Conservation (phyloP, 805 yeast genomes). For the Tetrapisispora fleetii region DNA sequence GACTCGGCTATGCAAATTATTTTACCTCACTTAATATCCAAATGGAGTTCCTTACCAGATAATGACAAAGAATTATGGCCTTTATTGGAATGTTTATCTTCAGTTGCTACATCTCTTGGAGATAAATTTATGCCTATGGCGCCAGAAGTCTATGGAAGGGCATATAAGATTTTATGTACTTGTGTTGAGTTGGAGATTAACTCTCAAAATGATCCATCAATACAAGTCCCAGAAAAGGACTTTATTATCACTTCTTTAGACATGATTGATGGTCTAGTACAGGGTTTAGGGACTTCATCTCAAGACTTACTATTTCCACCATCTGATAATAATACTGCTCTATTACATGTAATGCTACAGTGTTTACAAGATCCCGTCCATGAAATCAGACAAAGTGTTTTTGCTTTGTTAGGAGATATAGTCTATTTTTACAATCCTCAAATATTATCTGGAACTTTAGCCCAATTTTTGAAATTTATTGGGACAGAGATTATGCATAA, state of each 20-base stretch:
- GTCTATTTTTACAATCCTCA: constrained; percentile 46
- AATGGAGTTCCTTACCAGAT: constrained; percentile 71
- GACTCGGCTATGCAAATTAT: constrained; percentile 49
- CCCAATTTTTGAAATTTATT: constrained; percentile 49
- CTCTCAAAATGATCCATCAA: constrained; percentile 53
- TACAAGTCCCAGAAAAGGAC: constrained; percentile 78
- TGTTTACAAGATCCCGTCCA: constrained; percentile 67
- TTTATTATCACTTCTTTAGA: constrained; percentile 84
- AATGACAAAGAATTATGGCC: constrained; percentile 86
- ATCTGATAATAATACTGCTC: constrained; percentile 25
- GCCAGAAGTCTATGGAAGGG: constrained; percentile 71
- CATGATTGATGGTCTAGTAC: constrained; percentile 83
- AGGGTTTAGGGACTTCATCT: constrained; percentile 65
- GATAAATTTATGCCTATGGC: constrained; percentile 84
- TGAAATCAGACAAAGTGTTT: constrained; percentile 91
- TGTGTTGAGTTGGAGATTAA: constrained; percentile 60
- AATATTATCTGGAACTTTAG: constrained; percentile 28
- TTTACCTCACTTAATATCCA: constrained; percentile 70
- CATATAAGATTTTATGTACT: constrained; percentile 54
- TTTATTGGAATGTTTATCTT: constrained; percentile 81
- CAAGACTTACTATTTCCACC: constrained; percentile 34
- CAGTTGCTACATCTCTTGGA: constrained; percentile 81
- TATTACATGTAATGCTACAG: constrained; percentile 54
- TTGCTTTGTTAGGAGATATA: constrained; percentile 85
- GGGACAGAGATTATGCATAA: constrained; percentile 52